Base-by-base conservation (phyloP, 768 basidiomycete species). In the Rhodotorula toruloides region DNA sequence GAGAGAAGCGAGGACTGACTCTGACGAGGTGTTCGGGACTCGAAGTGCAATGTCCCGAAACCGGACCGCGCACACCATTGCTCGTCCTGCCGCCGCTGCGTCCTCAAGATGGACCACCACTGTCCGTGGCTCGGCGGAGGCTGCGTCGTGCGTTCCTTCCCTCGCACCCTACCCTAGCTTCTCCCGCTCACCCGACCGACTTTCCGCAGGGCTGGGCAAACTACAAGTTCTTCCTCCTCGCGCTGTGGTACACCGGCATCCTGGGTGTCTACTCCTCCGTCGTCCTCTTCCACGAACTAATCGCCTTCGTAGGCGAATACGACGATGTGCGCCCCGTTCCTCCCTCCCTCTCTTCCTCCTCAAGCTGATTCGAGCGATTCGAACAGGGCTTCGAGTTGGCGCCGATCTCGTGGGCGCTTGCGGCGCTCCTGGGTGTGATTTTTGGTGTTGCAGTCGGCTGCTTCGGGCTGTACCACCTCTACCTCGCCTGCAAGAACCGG, bases 61-160 rank as follows among this genome's bases (percentile, higher is more conserved):
- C 70, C 70, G n/a, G 70, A 71, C 39, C 57, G 70, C 0, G 62
- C 70, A 5, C 70, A 71, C 29, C 70, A 71, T 50, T 71, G 70
- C 54, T 71, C 70, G 1, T 57, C 65, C 8, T 71, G 70, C 22
- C 50, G 59, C 1, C 32, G 58, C 27, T 71, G 70, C 31, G 62
- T 71, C 0, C 60, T 67, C 25, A 71, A 71, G 54, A 63, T 71
- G 61, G 70, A 71, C 39, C 70, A 71, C 39, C 70, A 71, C 62
- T 71, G 70, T 25, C 70, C 70, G 0, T 71, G 70, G 70, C 65
- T 71, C 27, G 70, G 70, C 7, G 70, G 65, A 0, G 65, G 65
- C 7, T 67, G 65, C 52, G 65, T 60, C 14, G 70, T 63, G n/a
- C 25, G 65, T 32, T 29, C 31, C 21, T 27, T 16, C 14, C 9